Conservation (phyloP, 495 filamentous ascomycete genomes). For the Elaphomyces granulatus region DNA sequence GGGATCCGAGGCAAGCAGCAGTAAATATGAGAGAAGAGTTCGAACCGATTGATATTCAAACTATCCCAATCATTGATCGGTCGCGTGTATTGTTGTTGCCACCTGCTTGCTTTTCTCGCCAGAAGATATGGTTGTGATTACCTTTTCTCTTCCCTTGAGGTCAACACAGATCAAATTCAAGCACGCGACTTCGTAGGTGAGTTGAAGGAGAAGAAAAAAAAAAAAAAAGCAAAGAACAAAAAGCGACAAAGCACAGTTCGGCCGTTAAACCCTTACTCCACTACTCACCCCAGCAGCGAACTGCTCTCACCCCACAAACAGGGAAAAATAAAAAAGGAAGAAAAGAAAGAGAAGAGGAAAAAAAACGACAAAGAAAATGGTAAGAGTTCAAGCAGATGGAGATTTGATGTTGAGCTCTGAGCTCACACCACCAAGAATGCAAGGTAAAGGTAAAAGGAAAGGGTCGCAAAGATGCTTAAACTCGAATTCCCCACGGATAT, state of each 20-base stretch:
- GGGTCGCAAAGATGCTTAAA: too few species aligned
- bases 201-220: slow-evolving; percentile 17
- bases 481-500: too few species aligned
- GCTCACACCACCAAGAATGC: too few species aligned
- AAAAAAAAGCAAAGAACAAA: slow-evolving; percentile 14
- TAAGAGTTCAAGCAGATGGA: slow-evolving; percentile 2
- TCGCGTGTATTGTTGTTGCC: too few species aligned
- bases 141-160: slow-evolving; percentile 7
- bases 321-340: slow-evolving; percentile 11
- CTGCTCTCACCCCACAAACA: too few species aligned
- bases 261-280: too few species aligned
- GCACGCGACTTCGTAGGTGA: slow-evolving; percentile 11
- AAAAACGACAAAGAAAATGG: slow-evolving; percentile 8
- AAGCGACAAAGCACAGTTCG: slow-evolving; percentile 7
- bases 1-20: too few species aligned
- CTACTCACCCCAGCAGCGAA: too few species aligned
- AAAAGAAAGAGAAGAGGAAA: slow-evolving; percentile 10
- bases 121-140: slow-evolving; percentile 10
- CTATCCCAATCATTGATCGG: slow-evolving; percentile 36
- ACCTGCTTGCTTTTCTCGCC: slow-evolving; percentile 10
- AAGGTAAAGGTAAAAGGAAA: too few species aligned
- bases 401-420: too few species aligned
- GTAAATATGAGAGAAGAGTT: slow-evolving; percentile 12
- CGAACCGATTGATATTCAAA: slow-evolving; percentile 30
- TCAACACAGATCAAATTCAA: slow-evolving; percentile 11